Evolutionary conservation across 2,329 filamentous ascomycete species (phyloP).

Genomic region (Neonectria faginata): DNA sequence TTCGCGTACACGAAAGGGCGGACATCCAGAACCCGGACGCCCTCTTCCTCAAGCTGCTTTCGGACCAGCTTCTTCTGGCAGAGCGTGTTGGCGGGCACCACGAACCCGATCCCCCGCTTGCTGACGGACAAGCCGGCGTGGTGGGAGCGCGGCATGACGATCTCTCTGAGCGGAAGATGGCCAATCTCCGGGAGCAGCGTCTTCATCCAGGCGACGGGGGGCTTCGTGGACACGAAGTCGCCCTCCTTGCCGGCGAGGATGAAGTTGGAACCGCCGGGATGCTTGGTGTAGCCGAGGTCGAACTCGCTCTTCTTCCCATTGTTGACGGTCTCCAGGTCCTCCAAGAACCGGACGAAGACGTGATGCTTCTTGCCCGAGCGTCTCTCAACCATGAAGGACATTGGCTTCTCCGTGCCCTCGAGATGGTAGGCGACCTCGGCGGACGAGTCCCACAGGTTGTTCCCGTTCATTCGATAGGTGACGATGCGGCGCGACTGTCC

Average conservation of each 20-base stretch:
- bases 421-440: slow-evolving; percentile 48
- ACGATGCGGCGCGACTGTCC: slow-evolving; percentile 38
- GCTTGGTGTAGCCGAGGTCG: slow-evolving; percentile 31
- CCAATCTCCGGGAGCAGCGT: slow-evolving; percentile 42
- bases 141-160: slow-evolving; percentile 49
- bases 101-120: slow-evolving; percentile 19
- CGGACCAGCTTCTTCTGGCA: slow-evolving; percentile 39
- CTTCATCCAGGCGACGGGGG: slow-evolving; percentile 48
- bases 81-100: slow-evolving; percentile 35
- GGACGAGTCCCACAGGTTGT: slow-evolving; percentile 33
- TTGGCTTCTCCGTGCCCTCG: slow-evolving; percentile 42
- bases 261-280: slow-evolving; percentile 43
- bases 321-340: slow-evolving; percentile 40
- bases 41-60: slow-evolving; percentile 45
- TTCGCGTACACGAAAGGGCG: slow-evolving; percentile 32
- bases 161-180: slow-evolving; percentile 45
- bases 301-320: slow-evolving; percentile 24
- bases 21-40: slow-evolving; percentile 48
- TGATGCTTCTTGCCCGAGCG: slow-evolving; percentile 13
- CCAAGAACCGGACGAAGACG: slow-evolving; percentile 38
- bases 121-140: slow-evolving; percentile 46
- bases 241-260: slow-evolving; percentile 48
- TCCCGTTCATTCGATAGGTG: not conserved
- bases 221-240: slow-evolving; percentile 45
- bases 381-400: slow-evolving; percentile 45